These are phyloP conservation scores for Knufia petricola DNA, from an alignment of 2,329 filamentous ascomycete genomes.

Conservation along the genomic window DNA sequence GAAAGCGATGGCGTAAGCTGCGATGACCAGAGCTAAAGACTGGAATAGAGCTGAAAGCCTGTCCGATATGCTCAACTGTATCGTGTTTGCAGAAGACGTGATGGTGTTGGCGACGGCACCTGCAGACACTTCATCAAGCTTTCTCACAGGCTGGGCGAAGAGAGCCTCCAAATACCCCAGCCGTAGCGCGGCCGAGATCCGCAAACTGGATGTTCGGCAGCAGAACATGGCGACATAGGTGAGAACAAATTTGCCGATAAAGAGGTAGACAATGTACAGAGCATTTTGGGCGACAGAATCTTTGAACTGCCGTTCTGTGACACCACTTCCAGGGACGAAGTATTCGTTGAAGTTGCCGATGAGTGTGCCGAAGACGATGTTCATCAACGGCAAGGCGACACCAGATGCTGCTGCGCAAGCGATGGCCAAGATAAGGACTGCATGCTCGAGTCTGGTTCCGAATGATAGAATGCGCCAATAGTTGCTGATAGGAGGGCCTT, in stretches of 20 bases:
- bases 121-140: conserved; percentile 41
- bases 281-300: conserved; percentile 39
- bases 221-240: conserved; percentile 46
- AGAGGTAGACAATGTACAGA: conserved; percentile 45
- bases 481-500: conserved; percentile 20
- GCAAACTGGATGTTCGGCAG: conserved; percentile 42
- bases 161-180: conserved; percentile 42
- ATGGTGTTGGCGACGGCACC: conserved; percentile 44
- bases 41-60: conserved; percentile 39
- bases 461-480: conserved; percentile 25
- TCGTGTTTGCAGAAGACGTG: conserved; percentile 43
- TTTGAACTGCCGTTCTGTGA: conserved; percentile 42
- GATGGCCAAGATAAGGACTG: conserved; percentile 16
- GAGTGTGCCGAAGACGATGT: conserved; percentile 48
- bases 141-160: conserved; percentile 41
- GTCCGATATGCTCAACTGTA: conserved; percentile 48
- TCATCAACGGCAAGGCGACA: conserved; percentile 38
- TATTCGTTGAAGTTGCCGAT: conserved; percentile 51
- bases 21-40: conserved; percentile 32
- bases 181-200: conserved; percentile 42
- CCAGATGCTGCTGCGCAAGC: conserved; percentile 13
- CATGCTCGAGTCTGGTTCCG: conserved; percentile 16
- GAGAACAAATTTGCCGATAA: conserved; percentile 46
- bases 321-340: conserved; percentile 35
- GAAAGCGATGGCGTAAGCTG: conserved; percentile 45